Percentiles rank a stretch among this genome's conserved stretches.
These are phyloP conservation scores for Zymoseptoria tritici DNA, from an alignment of 2,329 filamentous ascomycete species.

Conservation along the genomic window DNA sequence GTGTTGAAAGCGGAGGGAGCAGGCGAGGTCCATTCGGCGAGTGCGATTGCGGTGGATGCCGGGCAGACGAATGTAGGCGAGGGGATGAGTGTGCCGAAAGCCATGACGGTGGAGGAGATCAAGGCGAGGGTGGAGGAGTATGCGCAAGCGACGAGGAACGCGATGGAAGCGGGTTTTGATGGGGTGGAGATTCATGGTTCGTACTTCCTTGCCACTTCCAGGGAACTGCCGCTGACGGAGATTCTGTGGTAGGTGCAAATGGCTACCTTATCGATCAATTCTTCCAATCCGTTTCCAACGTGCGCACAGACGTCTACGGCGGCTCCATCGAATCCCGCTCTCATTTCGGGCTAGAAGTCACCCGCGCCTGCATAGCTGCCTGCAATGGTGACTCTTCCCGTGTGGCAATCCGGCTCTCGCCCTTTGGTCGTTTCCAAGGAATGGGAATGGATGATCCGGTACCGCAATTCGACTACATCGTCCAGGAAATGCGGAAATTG, in stretches of 20 bases:
- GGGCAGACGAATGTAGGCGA: conserved; percentile 7
- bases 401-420: conserved; percentile 51
- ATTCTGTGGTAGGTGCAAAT: conserved; percentile 22
- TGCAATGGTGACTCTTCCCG: conserved; percentile 41
- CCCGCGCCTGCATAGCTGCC: conserved; percentile 41
- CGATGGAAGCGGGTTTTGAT: conserved; percentile 48
- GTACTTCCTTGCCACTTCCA: no score
- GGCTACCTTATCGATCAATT: conserved; percentile 58
- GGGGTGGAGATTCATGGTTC: conserved; percentile 43
- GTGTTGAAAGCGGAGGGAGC: conserved; percentile 30
- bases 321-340: conserved; percentile 43
- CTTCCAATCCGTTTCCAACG: conserved; percentile 49
- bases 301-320: conserved; percentile 41
- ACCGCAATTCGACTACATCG: conserved; percentile 53
- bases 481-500: conserved; percentile 42
- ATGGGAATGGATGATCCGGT: conserved; percentile 56
- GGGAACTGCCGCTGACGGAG: background rate
- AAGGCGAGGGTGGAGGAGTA: conserved; percentile 28
- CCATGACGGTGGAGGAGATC: conserved; percentile 28
- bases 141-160: conserved; percentile 36
- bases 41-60: conserved; percentile 28
- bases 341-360: conserved; percentile 46
- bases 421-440: conserved; percentile 52
- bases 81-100: conserved; percentile 20
- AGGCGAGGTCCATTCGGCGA: conserved; percentile 24